phyloP scores from a whole-genome alignment of 208 protist genomes.

The Wallacemonas sp. region DNA sequence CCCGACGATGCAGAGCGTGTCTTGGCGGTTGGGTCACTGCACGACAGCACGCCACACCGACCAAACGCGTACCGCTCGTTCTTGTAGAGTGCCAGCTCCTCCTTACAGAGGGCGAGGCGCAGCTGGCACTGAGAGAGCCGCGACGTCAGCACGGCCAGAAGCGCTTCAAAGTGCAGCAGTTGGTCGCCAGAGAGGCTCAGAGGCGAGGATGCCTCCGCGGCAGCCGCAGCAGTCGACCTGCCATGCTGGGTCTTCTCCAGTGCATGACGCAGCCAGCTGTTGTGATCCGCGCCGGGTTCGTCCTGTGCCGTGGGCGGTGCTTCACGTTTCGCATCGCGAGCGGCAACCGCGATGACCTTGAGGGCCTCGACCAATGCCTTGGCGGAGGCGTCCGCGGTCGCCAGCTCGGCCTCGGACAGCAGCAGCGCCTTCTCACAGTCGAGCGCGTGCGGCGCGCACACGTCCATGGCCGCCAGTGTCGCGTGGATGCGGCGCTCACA shows the following conservation, averaged over 20 bases:
- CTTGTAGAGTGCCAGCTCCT: slow-evolving; percentile 80
- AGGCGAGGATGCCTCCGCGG: background rate
- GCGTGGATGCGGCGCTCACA: slow-evolving; percentile 20
- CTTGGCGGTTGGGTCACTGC: slow-evolving; percentile 12
- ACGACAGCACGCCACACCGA: slow-evolving; percentile 48
- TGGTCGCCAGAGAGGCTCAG: background rate
- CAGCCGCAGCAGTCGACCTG: background rate
- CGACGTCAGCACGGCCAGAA: slow-evolving; percentile 35
- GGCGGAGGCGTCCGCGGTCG: slow-evolving; percentile 44
- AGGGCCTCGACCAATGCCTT: slow-evolving; percentile 50
- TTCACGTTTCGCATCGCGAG: background rate
- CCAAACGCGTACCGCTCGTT: slow-evolving; percentile 57
- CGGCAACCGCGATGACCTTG: background rate
- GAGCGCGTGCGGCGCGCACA: slow-evolving; percentile 31
- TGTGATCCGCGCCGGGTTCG: background rate
- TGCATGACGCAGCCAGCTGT: slow-evolving; percentile 8
- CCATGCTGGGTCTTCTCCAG: background rate
- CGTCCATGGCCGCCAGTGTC: slow-evolving; percentile 45
- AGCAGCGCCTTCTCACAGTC: slow-evolving; percentile 54
- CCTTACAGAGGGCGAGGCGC: slow-evolving; percentile 70
- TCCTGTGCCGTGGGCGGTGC: background rate
- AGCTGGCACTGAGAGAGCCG: slow-evolving; percentile 41
- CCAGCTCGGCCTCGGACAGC: slow-evolving; percentile 73
- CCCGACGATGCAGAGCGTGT: too few species aligned
- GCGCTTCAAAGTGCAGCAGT: slow-evolving; percentile 32